phyloP scores from a whole-genome alignment of 768 basidiomycete genomes.

The Hygrophoropsis aurantiaca region DNA sequence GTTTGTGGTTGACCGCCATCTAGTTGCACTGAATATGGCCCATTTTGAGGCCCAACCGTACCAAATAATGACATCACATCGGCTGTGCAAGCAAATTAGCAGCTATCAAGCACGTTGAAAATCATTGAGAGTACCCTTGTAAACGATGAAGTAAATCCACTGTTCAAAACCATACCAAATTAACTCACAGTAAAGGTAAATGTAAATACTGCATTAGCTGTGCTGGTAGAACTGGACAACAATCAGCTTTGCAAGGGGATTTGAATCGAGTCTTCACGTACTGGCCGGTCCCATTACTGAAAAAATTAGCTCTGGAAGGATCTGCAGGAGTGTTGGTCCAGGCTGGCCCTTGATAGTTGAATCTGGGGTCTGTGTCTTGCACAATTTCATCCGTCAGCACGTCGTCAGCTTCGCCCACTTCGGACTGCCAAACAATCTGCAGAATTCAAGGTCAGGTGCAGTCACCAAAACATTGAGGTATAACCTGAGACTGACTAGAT shows the following conservation, averaged over 20 bases:
- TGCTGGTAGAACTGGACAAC: constrained; percentile 30
- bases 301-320: not conserved
- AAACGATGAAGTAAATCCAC: no score
- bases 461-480: no score
- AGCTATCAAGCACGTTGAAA: no score
- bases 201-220: constrained; percentile 29
- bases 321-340: not conserved
- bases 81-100: constrained; percentile 23
- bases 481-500: constrained; percentile 34
- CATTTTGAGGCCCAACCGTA: constrained; percentile 34
- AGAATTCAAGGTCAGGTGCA: no score
- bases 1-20: constrained; percentile 23
- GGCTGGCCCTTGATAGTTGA: not conserved
- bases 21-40: constrained; percentile 35
- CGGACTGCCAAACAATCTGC: not conserved
- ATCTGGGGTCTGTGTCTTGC: not conserved
- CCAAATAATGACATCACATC: constrained; percentile 48
- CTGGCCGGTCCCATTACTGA: not conserved
- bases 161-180: no score
- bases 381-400: not conserved
- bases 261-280: not conserved
- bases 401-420: not conserved
- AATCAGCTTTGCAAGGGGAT: not conserved
- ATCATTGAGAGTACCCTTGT: no score
- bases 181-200: constrained; percentile 41